A percentile compares a stretch with the other conserved stretches of the same genome.
Evolutionary conservation across 2,329 filamentous ascomycete genomes (phyloP).

Genomic region (Raffaelea ambrosiae): DNA sequence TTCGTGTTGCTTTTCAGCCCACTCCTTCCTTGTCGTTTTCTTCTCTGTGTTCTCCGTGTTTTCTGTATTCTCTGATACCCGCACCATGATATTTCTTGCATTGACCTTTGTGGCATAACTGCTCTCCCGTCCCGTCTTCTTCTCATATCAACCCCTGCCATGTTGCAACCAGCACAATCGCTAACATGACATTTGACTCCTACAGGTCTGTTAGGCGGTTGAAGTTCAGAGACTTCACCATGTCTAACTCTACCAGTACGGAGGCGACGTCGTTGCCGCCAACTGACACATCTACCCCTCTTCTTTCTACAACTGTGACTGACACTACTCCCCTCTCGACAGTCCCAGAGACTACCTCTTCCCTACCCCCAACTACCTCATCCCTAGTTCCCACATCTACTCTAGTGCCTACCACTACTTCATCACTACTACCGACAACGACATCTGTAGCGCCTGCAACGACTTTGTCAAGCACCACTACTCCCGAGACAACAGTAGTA

Average conservation of each 20-base stretch:
- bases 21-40: not conserved
- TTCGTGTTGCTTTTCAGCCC: too few species aligned
- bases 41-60: not conserved
- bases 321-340: conserved; percentile 1
- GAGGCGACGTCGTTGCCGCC: not conserved
- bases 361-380: not conserved
- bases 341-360: not conserved
- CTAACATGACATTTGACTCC: conserved; percentile 20
- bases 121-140: not conserved
- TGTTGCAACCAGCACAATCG: not conserved
- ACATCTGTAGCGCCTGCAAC: conserved; percentile 9
- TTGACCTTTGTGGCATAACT: not conserved
- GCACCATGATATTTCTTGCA: not conserved
- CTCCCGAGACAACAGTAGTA: conserved; percentile 9
- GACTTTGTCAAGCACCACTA: conserved; percentile 13
- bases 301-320: not conserved
- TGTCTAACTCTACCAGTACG: conserved; percentile 21
- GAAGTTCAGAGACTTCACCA: conserved; percentile 18
- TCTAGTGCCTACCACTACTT: not conserved
- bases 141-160: not conserved
- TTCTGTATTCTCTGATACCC: not conserved
- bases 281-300: not conserved
- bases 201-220: conserved; percentile 18
- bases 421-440: conserved; percentile 11
- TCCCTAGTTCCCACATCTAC: not conserved